Evolutionary conservation across 163 green algal species (phyloP), one percentile per base, ranked within the genome.

Genomic region (Trebouxia gelatinosa): DNA sequence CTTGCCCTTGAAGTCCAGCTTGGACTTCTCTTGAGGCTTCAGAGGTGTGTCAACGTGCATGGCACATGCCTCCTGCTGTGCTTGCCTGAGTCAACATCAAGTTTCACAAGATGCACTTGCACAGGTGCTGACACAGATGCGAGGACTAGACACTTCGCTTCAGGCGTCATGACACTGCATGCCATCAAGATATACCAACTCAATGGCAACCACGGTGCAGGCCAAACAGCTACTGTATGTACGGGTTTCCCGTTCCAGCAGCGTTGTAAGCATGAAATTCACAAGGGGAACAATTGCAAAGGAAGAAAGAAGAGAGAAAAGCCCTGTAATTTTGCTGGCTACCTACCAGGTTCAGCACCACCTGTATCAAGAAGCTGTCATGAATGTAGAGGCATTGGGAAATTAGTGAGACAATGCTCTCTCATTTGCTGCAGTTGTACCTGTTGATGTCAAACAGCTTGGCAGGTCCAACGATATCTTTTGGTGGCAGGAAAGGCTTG

Each of bases 1-100:
- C 87, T 98, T 98, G 16, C 88, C 91, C 7, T 85, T 67, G 38
- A 97, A 92, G 81, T 97, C 91, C 13, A 98, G 39, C 0, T 9
- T 32, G 46, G 80, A 82, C 82, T 88, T 91, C 85, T 94, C 91
- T 13, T 38, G 57, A 17, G 78, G 54, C 32, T 66, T 80, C 39
- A 87, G 37, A 34, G 70, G 81, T 38, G 82, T 54, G 29, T 90
- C 82, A 31, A 81, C 68, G 54, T 75, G 77, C 54, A 48, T 80
- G 64, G 11, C 79, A 59, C 31, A 58, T 32, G 31, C 70, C 65
- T 65, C 19, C 1, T 23, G 32, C 23, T 37, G 54, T 39, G 26
- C 6, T 19, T 72, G 64, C 64, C 9, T 72, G 16, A 3, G 23
- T 34, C 35, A 40, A 31, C 64, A 58, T 58, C 19, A 19, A 78